These are phyloP conservation scores for Hypoxylon crocopeplum DNA, from an alignment of 495 filamentous ascomycete genomes.

Conservation along the genomic window DNA sequence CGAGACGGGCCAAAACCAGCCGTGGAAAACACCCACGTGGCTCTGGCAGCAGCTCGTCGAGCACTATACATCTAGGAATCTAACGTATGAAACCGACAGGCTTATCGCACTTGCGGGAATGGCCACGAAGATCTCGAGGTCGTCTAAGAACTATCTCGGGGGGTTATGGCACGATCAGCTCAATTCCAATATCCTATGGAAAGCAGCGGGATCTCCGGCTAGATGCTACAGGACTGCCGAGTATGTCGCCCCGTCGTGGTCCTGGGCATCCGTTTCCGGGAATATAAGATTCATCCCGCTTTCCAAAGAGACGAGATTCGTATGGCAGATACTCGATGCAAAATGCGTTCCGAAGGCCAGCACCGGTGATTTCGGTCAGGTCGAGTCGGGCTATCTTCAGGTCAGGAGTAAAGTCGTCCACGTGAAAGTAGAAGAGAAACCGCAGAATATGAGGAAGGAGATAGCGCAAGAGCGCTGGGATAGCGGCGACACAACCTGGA, in stretches of 20 bases:
- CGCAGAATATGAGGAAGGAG: constrained; percentile 9
- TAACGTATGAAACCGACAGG: constrained; percentile 10
- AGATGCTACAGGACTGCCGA: not conserved
- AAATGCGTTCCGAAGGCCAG: not conserved
- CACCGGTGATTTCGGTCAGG: not conserved
- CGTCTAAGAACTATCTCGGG: constrained; percentile 7
- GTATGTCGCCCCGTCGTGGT: constrained; percentile 24
- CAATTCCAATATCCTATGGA: constrained; percentile 16
- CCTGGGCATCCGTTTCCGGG: constrained; percentile 25
- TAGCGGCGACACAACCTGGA: not conserved
- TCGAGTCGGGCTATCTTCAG: not conserved
- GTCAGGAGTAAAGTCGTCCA: not conserved
- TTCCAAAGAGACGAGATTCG: not conserved
- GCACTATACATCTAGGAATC: constrained; percentile 15
- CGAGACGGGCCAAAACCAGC: not conserved
- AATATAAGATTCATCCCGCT: constrained; percentile 17
- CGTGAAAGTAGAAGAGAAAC: constrained; percentile 7
- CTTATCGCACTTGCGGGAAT: constrained; percentile 23
- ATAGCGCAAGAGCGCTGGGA: constrained; percentile 2
- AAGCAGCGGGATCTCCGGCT: not conserved
- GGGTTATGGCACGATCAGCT: constrained; percentile 15
- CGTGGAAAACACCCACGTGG: constrained; percentile 1
- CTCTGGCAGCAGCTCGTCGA: constrained; percentile 25
- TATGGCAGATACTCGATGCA: constrained; percentile 1
- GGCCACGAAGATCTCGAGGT: not conserved